Evolutionary conservation across 495 filamentous ascomycete genomes (phyloP).

Genomic region (Massariosphaeria phaeospora): DNA sequence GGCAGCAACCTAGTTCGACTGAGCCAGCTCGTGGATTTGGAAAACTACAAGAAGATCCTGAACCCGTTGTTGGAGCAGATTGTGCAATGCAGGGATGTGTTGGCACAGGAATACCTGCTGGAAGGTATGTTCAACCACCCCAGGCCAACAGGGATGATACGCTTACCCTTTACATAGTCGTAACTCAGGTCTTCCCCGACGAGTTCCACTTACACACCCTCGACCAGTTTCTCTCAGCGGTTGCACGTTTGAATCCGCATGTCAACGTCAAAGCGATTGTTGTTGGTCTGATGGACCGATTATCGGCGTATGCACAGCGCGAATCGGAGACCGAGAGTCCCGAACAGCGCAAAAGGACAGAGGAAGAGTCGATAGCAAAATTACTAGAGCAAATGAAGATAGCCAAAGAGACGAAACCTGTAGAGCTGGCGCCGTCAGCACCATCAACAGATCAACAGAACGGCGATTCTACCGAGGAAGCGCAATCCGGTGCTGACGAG

Average conservation of each 20-base stretch:
- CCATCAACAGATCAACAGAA: conserved; percentile 44
- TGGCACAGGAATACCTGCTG: conserved; percentile 94
- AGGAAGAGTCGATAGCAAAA: conserved; percentile 74
- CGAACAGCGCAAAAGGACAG: conserved; percentile 67
- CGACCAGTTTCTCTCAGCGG: conserved; percentile 87
- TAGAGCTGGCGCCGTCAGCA: conserved; percentile 33
- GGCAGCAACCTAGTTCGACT: conserved; percentile 92
- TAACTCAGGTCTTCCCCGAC: conserved; percentile 98
- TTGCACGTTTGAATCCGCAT: conserved; percentile 84
- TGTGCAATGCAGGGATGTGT: conserved; percentile 92
- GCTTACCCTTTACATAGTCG: conserved; percentile 52
- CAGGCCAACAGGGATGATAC: neutral
- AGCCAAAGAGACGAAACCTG: conserved; percentile 52
- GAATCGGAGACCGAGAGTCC: conserved; percentile 69
- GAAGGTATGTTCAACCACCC: conserved; percentile 54
- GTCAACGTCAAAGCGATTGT: conserved; percentile 98
- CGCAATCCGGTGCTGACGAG: conserved; percentile 26
- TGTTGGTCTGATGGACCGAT: conserved; percentile 92
- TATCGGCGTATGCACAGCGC: conserved; percentile 85
- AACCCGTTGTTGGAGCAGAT: conserved; percentile 90
- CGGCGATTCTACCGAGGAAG: conserved; percentile 44
- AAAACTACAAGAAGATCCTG: conserved; percentile 87
- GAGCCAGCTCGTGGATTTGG: conserved; percentile 92
- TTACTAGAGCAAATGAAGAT: conserved; percentile 73
- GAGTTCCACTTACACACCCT: conserved; percentile 96